Base-by-base conservation (phyloP, 2,329 filamentous ascomycete genomes). In the Hyphodiscus sp. region DNA sequence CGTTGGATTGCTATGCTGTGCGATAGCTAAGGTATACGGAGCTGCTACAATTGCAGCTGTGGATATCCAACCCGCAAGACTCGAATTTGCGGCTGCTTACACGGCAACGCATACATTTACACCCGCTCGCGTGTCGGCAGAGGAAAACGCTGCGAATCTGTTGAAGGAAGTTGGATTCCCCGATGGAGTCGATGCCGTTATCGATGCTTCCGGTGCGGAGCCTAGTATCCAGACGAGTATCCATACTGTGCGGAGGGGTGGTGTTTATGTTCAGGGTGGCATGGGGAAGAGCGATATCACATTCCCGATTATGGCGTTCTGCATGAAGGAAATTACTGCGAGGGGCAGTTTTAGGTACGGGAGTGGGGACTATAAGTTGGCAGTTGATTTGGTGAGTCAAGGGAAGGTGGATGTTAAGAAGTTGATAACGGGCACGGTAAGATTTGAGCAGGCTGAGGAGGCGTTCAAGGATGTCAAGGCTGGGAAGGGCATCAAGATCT, bases 321-420 rank as follows among this genome's bases (percentile, higher is more conserved):
- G 91, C 70, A 79, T 85, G 49, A 96, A 96, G 75, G 92, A 97
- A 76, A 77, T 96, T 49, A 95, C 85, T 11, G 79, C 88, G 46
- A 88, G 86, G 67, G 92, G 92, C 20, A 91, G 86, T 58, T 97
- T 97, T 78, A 82, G 92, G 41, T 97, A 97, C 71, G 86, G 86
- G 2, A 81, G 83, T 51, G 91, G 91, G 19, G 92, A 96, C 71
- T 97, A 96, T 72, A 81, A 85, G 63, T 74, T 84, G 7, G 84
- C 83, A 0, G 74, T 96, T 45, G 82, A 89, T 59, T 77, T 97
- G 57, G 82, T 96, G 1, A 78, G 80, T 8, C 78, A 74, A 23
- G 88, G 88, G 48, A 83, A 82, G 69, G 81, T 97, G 42, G 82
- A 88, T 45, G 86, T 91, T 55, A 95, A 95, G 81, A 82, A 82